phyloP scores from a whole-genome alignment of 202 grass and related monocot species.

The Setaria viridis region DNA sequence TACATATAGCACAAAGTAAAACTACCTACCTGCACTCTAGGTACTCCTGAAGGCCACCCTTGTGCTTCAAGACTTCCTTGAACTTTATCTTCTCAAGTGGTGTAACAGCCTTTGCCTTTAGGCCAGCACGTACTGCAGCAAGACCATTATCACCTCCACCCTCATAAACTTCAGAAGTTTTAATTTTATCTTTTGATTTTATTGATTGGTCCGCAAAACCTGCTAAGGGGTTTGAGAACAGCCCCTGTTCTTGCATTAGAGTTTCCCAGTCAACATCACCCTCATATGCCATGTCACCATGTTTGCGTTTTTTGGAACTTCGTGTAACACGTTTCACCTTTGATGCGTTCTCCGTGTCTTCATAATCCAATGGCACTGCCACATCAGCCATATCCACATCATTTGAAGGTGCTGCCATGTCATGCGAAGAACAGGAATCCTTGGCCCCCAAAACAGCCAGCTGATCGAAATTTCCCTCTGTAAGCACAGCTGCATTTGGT shows the following conservation, averaged over 20 bases:
- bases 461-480: slow-evolving; percentile 43
- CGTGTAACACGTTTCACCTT: slow-evolving; percentile 53
- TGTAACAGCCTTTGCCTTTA: slow-evolving; percentile 72
- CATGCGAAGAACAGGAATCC: slow-evolving; percentile 10
- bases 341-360: slow-evolving; percentile 36
- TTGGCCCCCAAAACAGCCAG: slow-evolving; percentile 35
- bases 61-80: slow-evolving; percentile 87
- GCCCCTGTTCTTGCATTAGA: slow-evolving; percentile 79
- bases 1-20: slow-evolving; percentile 1
- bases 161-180: slow-evolving; percentile 46
- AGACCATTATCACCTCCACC: slow-evolving; percentile 52
- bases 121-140: slow-evolving; percentile 80
- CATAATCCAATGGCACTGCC: slow-evolving; percentile 38
- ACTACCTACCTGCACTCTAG: slow-evolving; percentile 83
- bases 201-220: slow-evolving; percentile 55
- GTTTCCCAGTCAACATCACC: slow-evolving; percentile 91
- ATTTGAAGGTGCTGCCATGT: slow-evolving; percentile 40
- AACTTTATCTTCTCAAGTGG: slow-evolving; percentile 98
- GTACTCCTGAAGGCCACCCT: slow-evolving; percentile 92
- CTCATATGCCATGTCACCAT: slow-evolving; percentile 96
- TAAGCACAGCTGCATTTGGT: slow-evolving; percentile 36
- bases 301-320: slow-evolving; percentile 61
- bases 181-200: slow-evolving; percentile 68
- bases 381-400: slow-evolving; percentile 39
- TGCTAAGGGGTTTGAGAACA: slow-evolving; percentile 64